These are phyloP conservation scores for Blastobotrys americana DNA, from an alignment of 805 yeast genomes.

Conservation along the genomic window DNA sequence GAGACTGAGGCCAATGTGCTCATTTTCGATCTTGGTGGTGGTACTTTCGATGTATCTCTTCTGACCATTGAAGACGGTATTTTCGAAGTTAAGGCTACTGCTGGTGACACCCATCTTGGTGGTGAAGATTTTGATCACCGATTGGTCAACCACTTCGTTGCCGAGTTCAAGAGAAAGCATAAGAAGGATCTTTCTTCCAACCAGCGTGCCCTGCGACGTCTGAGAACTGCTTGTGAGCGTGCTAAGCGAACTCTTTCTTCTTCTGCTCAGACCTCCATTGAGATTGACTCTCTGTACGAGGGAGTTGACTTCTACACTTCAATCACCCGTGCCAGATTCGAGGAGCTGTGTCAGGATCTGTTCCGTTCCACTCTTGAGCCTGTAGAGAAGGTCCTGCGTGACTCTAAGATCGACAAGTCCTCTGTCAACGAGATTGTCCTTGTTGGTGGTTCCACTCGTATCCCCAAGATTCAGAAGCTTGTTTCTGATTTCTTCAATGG, in stretches of 20 bases:
- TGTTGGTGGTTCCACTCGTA: slow-evolving; percentile 98
- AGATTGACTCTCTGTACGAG: slow-evolving; percentile 89
- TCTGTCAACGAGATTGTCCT: slow-evolving; percentile 86
- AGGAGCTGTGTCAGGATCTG: slow-evolving; percentile 88
- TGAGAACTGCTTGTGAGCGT: slow-evolving; percentile 98
- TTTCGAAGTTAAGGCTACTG: slow-evolving; percentile 94
- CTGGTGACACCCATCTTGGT: slow-evolving; percentile 89
- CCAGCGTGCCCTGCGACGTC: slow-evolving; percentile 97
- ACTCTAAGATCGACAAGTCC: slow-evolving; percentile 84
- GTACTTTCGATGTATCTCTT: slow-evolving; percentile 95
- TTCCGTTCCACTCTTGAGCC: slow-evolving; percentile 93
- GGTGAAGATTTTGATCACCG: slow-evolving; percentile 99
- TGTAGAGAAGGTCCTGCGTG: slow-evolving; percentile 89
- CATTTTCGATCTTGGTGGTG: slow-evolving; percentile 97
- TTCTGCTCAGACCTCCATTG: slow-evolving; percentile 89
- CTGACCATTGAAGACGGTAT: slow-evolving; percentile 93
- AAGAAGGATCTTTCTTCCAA: slow-evolving; percentile 87
- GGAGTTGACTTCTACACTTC: slow-evolving; percentile 96
- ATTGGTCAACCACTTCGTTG: slow-evolving; percentile 86
- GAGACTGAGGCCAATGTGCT: slow-evolving; percentile 80
- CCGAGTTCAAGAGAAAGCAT: slow-evolving; percentile 96
- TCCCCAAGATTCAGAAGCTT: slow-evolving; percentile 92
- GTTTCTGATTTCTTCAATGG: slow-evolving; percentile 96
- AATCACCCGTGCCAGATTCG: slow-evolving; percentile 94
- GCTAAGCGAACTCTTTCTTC: slow-evolving; percentile 98